Evolutionary conservation across 2,329 filamentous ascomycete species (phyloP).

Genomic region (Aspergillus eucalypticola): DNA sequence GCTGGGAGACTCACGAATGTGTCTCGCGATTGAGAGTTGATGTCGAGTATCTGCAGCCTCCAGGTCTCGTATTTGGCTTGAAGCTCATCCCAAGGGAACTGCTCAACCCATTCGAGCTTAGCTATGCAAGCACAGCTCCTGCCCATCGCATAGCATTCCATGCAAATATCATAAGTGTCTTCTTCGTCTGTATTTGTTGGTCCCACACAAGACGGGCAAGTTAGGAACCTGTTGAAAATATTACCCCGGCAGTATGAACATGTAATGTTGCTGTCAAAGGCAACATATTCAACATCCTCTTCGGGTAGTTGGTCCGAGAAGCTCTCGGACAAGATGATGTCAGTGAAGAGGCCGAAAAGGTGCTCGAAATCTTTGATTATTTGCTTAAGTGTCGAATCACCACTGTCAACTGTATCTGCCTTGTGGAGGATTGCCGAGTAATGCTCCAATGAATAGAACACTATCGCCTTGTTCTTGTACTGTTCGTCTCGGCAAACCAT

Average conservation of each 20-base stretch:
- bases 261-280: conserved; percentile 87
- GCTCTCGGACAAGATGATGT: conserved; percentile 81
- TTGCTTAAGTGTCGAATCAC: conserved; percentile 61
- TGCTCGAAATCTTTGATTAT: conserved; percentile 80
- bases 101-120: conserved; percentile 84
- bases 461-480: conserved; percentile 97
- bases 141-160: conserved; percentile 99
- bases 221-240: conserved; percentile 95
- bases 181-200: conserved; percentile 68
- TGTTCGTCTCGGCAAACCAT: conserved; percentile 96
- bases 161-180: conserved; percentile 91
- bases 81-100: conserved; percentile 83
- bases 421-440: conserved; percentile 65
- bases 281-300: conserved; percentile 70
- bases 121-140: conserved; percentile 89
- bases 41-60: conserved; percentile 74
- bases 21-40: conserved; percentile 67
- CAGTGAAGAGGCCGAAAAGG: conserved; percentile 75
- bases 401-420: conserved; percentile 53
- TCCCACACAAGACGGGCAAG: conserved; percentile 80
- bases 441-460: conserved; percentile 82
- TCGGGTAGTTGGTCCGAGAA: conserved; percentile 65
- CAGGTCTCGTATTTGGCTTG: conserved; percentile 77
- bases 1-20: conserved; percentile 63
- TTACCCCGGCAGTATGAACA: conserved; percentile 96